Conservation (phyloP, 2,329 filamentous ascomycete genomes). For the Mariannaea sp. region DNA sequence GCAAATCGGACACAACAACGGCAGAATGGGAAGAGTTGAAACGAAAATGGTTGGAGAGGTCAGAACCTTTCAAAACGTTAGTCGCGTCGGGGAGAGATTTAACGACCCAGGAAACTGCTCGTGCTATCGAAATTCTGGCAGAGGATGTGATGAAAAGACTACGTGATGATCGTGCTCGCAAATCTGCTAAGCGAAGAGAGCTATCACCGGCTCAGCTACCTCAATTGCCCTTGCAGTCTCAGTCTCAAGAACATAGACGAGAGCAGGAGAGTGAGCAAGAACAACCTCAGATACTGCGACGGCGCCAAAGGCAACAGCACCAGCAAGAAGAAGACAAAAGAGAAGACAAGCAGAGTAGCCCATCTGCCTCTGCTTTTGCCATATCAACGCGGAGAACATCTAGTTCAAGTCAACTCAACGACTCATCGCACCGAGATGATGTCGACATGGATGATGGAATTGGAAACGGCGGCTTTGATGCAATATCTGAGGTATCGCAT, state of each 20-base stretch:
- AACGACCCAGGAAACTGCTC: constrained; percentile 59
- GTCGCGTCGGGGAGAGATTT: constrained; percentile 56
- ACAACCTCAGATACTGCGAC: neutral
- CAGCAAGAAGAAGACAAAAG: constrained; percentile 3
- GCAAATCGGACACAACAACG: constrained; percentile 72
- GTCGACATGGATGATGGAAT: constrained; percentile 30
- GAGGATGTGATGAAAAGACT: constrained; percentile 79
- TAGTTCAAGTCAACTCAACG: constrained; percentile 25
- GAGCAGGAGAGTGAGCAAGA: neutral
- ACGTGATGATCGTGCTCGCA: constrained; percentile 67
- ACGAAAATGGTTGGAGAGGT: constrained; percentile 66
- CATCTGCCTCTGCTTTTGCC: neutral
- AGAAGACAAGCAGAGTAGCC: neutral
- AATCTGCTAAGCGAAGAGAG: constrained; percentile 45
- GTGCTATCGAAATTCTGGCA: constrained; percentile 72
- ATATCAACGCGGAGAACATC: constrained; percentile 3
- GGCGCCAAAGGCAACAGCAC: neutral
- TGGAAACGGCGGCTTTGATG: constrained; percentile 29
- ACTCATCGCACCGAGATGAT: constrained; percentile 22
- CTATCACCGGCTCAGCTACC: neutral
- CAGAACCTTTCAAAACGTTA: constrained; percentile 59
- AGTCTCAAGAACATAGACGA: neutral
- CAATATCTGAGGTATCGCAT: constrained; percentile 32
- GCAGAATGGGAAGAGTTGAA: constrained; percentile 75
- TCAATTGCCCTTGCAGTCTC: neutral